Evolutionary conservation across 106 monocot species (phyloP), one percentile per base, ranked within the genome.

Genomic region (Cymbidium sinense): DNA sequence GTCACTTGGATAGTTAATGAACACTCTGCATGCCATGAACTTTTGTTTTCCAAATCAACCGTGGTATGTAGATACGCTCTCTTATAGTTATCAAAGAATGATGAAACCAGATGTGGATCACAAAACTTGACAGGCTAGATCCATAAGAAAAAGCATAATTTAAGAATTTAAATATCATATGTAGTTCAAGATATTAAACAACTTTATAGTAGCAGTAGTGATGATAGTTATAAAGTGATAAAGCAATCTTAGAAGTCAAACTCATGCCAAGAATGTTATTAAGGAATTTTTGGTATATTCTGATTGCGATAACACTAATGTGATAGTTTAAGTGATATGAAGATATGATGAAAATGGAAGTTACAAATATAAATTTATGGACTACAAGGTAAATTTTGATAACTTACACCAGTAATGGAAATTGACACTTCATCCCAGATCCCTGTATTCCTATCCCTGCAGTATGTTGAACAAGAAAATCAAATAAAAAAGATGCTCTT

Each of bases 401-500:
- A 81, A 83, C 92, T 76, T 79, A 99, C 98, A 86, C 98, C 98
- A 75, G 90, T 90, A 43, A 89, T 67, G 41, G 75, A 84, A 79
- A 99, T 82, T 37, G 98, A 99, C 21, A 95, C 98, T 86, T 99
- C 94, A 89, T 99, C 98, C 98, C 98, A 99, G 27, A 99, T 92
- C 33, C 98, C 98, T 79, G 98, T 99, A 84, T 99, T 99, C 84
- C 98, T 94, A 64, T 99, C 98, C 90, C 98, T 99, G 85, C 58
- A 85, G 20, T 41, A 80, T 69, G 64, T 17, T 19, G 43, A 54
- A 73, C 28, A 77, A 69, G 7, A 47, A 34, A 76, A 71, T 5
- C 34, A 71, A 34, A 30, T 70, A n/a, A 34, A 37, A 15, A 13
- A 71, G 37, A 67, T 7, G 8, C 71, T 15, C 10, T 35, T 36